Evolutionary conservation across 2,329 filamentous ascomycete species (phyloP).

Genomic region (Waltergamsia citrina): DNA sequence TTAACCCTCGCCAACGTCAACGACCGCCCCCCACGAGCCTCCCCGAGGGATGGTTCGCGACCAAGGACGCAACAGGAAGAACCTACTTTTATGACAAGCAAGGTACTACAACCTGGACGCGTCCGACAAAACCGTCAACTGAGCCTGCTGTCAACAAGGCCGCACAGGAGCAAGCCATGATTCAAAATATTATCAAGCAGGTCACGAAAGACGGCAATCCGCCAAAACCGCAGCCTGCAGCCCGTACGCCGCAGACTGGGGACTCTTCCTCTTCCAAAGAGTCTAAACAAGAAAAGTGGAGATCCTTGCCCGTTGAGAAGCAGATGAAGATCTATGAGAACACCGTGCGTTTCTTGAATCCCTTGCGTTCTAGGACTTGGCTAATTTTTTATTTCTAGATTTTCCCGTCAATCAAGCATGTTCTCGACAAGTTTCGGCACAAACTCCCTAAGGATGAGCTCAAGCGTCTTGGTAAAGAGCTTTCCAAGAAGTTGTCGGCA

Average conservation of each 20-base stretch:
- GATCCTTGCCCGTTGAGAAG: constrained; percentile 63
- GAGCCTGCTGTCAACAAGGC: constrained; percentile 51
- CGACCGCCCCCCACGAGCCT: constrained; percentile 41
- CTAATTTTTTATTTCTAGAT: constrained; percentile 57
- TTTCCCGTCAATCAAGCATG: constrained; percentile 74
- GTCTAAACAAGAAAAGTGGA: constrained; percentile 63
- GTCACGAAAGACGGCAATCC: constrained; percentile 57
- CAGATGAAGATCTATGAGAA: constrained; percentile 94
- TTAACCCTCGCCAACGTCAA: constrained; percentile 29
- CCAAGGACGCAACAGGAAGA: constrained; percentile 59
- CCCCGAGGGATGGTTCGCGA: constrained; percentile 78
- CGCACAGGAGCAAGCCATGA: constrained; percentile 55
- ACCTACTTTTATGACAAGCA: constrained; percentile 79
- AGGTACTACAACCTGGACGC: constrained; percentile 73
- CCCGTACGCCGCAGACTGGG: constrained; percentile 55
- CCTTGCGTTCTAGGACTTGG: not conserved
- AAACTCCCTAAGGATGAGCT: constrained; percentile 75
- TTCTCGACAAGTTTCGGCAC: constrained; percentile 78
- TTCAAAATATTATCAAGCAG: constrained; percentile 79
- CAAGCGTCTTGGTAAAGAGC: constrained; percentile 53
- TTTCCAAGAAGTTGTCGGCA: constrained; percentile 80
- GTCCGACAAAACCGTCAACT: constrained; percentile 61
- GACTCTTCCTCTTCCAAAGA: constrained; percentile 35
- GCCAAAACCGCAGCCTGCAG: constrained; percentile 41
- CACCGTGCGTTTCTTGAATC: constrained; percentile 52